Evolutionary conservation across 306 rosid species (phyloP), one percentile per base, ranked within the genome.

Genomic region (Mimosa bimucronata): DNA sequence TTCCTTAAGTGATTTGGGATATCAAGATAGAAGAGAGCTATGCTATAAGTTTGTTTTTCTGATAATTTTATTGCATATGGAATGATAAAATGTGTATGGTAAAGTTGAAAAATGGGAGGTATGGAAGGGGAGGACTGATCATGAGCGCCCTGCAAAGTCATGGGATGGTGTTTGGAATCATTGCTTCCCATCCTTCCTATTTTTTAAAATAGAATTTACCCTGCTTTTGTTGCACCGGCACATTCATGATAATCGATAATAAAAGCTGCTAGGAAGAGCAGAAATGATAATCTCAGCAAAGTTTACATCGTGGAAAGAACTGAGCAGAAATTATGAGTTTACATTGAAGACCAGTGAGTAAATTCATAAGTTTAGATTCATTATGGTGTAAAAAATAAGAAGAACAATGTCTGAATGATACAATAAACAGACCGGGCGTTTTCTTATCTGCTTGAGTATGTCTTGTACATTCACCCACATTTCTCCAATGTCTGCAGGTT

Each of bases 401-500:
- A 46, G 5, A 46, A 15, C 19, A 46, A 46, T 4, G 53, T 46
- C 12, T 50, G 57, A 50, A 50, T 50, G 57, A 16, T 50, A 18
- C 13, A 18, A 16, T 6, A 50, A 18, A 50, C 1, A 18, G 19
- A 77, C 23, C 68, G 9, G 37, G 18, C 8, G 19, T 25, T 26
- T 25, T 25, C 31, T 60, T 25, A 60, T 60, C 38, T 28, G 15
- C 40, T 28, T 13, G 7, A 19, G n/a, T 14, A 6, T 28, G n/a
- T 14, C 67, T 28, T 61, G 34, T 28, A 28, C 40, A 6, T 61
- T 61, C 31, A 28, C 38, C 9, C 1, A 21, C 19, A 9, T 42
- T 57, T 67, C 60, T 34, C 21, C 65, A 15, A 67, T 81, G 76
- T 48, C 83, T 84, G 87, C 92, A 95, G 99, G 99, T 95, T 93